Evolutionary conservation across 176 grass and related monocot species (phyloP).

Genomic region (Pontederia paniculata): DNA sequence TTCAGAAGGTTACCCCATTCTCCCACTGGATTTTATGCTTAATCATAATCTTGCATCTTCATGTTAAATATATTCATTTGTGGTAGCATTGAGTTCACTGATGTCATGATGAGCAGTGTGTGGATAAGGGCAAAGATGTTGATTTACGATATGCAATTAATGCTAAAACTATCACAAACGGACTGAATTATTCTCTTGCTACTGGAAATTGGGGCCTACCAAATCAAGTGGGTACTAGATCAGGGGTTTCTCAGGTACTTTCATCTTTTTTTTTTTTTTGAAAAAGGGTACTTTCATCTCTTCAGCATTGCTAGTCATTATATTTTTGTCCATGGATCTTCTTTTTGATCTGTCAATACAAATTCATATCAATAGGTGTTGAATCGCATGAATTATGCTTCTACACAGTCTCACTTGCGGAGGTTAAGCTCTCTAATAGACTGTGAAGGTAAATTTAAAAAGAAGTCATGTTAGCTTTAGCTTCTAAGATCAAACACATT

Average conservation of each 20-base stretch:
- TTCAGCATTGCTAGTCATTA: not conserved
- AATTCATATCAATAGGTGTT: conserved; percentile 45
- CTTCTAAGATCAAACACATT: not conserved
- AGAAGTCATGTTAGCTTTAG: not conserved
- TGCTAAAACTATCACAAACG: conserved; percentile 94
- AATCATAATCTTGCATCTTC: conserved; percentile 8
- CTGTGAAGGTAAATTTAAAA: conserved; percentile 56
- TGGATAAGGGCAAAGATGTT: conserved; percentile 97
- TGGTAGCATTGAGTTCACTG: conserved; percentile 1
- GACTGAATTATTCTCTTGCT: conserved; percentile 25
- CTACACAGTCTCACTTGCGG: conserved; percentile 91
- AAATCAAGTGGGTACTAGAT: conserved; percentile 21
- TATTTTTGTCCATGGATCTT: conserved; percentile 8
- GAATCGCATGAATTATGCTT: conserved; percentile 97
- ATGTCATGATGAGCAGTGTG: conserved; percentile 41
- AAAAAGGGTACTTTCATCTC: conserved; percentile 26
- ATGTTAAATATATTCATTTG: conserved; percentile 13
- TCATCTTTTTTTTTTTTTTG: too few relatives aligned
- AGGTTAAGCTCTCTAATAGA: conserved; percentile 96
- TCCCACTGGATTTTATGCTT: not conserved
- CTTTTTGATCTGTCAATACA: not conserved
- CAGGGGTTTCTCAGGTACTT: conserved; percentile 87
- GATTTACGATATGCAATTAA: conserved; percentile 99
- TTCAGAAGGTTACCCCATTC: conserved; percentile 63
- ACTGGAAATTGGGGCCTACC: conserved; percentile 11